Base-by-base conservation (phyloP, 371 early-diverging fungal genomes). In the Rhizopus arrhizus region DNA sequence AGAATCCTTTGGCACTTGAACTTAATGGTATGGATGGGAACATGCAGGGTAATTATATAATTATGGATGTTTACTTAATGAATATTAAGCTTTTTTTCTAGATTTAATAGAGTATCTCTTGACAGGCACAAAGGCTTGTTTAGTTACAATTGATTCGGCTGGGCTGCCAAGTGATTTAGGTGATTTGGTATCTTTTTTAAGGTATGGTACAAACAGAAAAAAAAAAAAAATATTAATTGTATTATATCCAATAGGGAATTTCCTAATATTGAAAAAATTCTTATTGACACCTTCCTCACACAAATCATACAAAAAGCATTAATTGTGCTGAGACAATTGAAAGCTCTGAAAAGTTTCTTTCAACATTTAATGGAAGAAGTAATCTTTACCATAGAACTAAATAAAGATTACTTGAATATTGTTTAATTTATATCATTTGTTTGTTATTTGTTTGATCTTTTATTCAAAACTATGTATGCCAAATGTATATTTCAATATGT, bases 21-120 rank as follows among this genome's bases (percentile, higher is more conserved):
- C 40, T 52, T 12, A 36, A 52, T 15, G 53, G 16, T 36, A 15
- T 52, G 15, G 40, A 52, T 36, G 38, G 38, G 53, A 52, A 52
- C 53, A 52, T 36, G 38, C 53, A 52, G 53, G 53, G 53, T 52
- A 52, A 52, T 52, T 50, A 50, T 52, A 52, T 36, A 52, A 32
- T 52, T 52, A 15, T 52, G 53, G 53, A 36, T 52, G 38, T 16
- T 52, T 52, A 52, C 53, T 52, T 52, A 52, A 6, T 52, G 53
- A 52, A 52, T 8, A 36, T 52, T 52, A 38, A 52, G 15, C 50
- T 32, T 36, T 35, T 52, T 52, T 52, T 52, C n/a, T 38, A 52
- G 53, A 36, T 16, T 52, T 52, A 52, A 52, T 52, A 38, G 35
- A 52, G 53, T 52, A 52, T 52, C 53, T 52, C 53, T 52, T 52